Evolutionary conservation across 257 asterid genomes (phyloP), one percentile per base, ranked within the genome.

Genomic region (Solanum piurae): DNA sequence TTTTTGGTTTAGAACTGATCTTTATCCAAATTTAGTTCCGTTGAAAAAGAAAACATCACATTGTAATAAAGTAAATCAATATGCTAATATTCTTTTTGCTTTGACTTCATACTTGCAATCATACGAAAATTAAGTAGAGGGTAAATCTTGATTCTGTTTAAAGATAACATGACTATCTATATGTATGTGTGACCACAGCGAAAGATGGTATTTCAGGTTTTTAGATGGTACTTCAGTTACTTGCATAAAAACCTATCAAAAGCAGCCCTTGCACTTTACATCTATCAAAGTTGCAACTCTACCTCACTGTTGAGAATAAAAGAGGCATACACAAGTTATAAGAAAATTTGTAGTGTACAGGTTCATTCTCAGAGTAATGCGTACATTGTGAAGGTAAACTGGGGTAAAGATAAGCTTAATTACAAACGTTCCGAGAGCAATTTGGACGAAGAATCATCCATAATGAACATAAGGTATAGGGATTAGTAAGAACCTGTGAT

Each of bases 401-500:
- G 27, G 80, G 46, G 46, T 73, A 23, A 34, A 20, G 46, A 73
- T 8, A 73, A 73, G 46, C 80, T 34, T 33, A 73, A 73, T 73
- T 73, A 18, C 80, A 33, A 64, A 64, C 5, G 16, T 73, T 33
- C 16, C 18, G 38, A 34, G 80, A 73, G 80, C 2, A 33, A 73
- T 34, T 40, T 73, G 80, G 29, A 37, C 38, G 29, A 36, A 20
- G 27, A 73, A 73, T 34, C 49, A 36, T 33, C 49, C 82, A 73
- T 36, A 73, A 20, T 73, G 46, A 73, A 73, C 29, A n/a, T 36
- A 73, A 21, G 82, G 49, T 20, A 6, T 11, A 73, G 82, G 49
- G 82, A 73, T 73, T 10, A 34, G 82, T 73, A 36, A 18, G 74
- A 86, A 96, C 99, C 98, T 94, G 94, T 72, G 98, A 94, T 94